Conservation (phyloP, 1,284 basidiomycete species). For the Ceratobasidium sp. region DNA sequence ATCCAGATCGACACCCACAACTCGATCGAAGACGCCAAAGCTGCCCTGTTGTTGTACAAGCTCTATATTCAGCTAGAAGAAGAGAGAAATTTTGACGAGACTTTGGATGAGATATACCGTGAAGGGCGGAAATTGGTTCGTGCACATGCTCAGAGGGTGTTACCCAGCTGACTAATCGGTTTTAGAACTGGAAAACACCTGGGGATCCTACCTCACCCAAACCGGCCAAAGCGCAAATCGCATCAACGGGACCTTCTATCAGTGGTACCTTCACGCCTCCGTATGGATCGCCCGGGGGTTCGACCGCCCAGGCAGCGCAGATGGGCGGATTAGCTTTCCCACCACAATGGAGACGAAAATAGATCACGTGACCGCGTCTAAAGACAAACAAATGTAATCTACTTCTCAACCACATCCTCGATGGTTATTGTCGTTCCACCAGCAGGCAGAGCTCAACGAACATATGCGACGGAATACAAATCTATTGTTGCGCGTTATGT, state of each 20-base stretch:
- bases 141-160: background rate
- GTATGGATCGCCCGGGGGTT: slow-evolving; percentile 24
- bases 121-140: slow-evolving; percentile 74
- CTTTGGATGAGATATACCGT: slow-evolving; percentile 82
- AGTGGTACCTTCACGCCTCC: slow-evolving; percentile 32
- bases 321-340: slow-evolving; percentile 2
- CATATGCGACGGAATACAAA: slow-evolving; percentile 36
- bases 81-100: slow-evolving; percentile 81
- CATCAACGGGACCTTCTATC: slow-evolving; percentile 37
- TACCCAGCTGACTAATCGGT: background rate
- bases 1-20: slow-evolving; percentile 96
- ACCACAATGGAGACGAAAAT: slow-evolving; percentile 35
- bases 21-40: slow-evolving; percentile 94
- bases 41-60: slow-evolving; percentile 87
- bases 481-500: slow-evolving; percentile 33
- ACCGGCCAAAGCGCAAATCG: slow-evolving; percentile 39
- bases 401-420: slow-evolving; percentile 12
- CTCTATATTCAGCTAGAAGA: slow-evolving; percentile 80
- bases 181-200: slow-evolving; percentile 37
- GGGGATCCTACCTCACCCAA: slow-evolving; percentile 42
- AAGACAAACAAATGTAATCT: slow-evolving; percentile 27
- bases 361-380: slow-evolving; percentile 36
- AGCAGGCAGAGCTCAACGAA: slow-evolving; percentile 28
- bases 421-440: slow-evolving; percentile 36
- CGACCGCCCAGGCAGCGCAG: background rate